Base-by-base conservation (phyloP, 2,329 filamentous ascomycete species). In the Trichoderma gracile region DNA sequence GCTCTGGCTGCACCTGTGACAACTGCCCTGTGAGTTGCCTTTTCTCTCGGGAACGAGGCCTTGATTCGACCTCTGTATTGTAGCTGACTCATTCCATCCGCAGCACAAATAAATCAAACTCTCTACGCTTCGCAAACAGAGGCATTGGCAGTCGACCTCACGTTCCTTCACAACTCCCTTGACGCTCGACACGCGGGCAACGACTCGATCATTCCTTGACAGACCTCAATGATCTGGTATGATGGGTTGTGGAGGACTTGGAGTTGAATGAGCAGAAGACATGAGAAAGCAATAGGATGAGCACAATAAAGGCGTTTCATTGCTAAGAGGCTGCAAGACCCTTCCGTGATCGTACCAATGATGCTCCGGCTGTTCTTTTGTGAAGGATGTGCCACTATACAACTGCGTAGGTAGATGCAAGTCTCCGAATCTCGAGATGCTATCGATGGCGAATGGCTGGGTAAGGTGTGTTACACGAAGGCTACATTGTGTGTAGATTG, bases 11-110 rank as follows among this genome's bases (percentile, higher is more conserved):
- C 78, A 75, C 77, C 68, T 80, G 79, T 69, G 68, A 72, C 53
- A 73, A 73, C 71, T 80, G 79, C 77, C 78, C 78, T 69, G 79
- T 80, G 76, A 71, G 78, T 74, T 27, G 33, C 33, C 30, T 23
- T 23, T n/a, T 6, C 19, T 47, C 17, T 21, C 8, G n/a, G 30
- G 9, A 9, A 2, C 7, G 30, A 5, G 25, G 2, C 5, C 12
- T 12, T 46, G 42, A 25, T 10, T 1, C 12, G 17, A 12, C 14
- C 12, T 3, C 33, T n/a, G 42, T 12, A n/a, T 2, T 1, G 3
- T 21, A n/a, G 38, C 30, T 52, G 17, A 49, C 14, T 8, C 17
- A 50, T 52, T 12, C 27, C 17, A 12, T 52, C 7, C 17, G 30
- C 17, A 52, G 49, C 49, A 52, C 49, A 52, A 52, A 52, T 52